Base-by-base conservation (phyloP, 352 stramenopile genomes). In the Peronosclerospora sorghi region DNA sequence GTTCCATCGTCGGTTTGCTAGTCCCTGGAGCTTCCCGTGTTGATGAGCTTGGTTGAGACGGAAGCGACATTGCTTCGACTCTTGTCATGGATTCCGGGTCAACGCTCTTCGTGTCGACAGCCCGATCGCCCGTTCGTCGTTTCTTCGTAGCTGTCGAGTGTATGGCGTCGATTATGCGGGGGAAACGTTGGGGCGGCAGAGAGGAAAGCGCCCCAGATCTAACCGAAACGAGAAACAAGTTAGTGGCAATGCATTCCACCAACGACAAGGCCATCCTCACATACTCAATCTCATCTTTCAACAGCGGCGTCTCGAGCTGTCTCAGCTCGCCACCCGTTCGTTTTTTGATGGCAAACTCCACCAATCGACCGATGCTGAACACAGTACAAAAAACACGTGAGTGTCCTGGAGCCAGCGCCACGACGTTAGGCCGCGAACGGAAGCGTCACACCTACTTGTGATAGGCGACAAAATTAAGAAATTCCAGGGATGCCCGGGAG, bases 401-500 rank as follows among this genome's bases (percentile, higher is more conserved):
- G 26, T 30, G 6, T n/a, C n/a, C n/a, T n/a, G n/a, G n/a, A n/a
- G n/a, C n/a, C n/a, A n/a, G n/a, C n/a, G n/a, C n/a, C n/a, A n/a
- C n/a, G n/a, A n/a, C n/a, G n/a, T n/a, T n/a, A n/a, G 26, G 15
- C 21, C 7, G 26, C 12, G 26, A 30, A 44, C 8, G 17, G 15
- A 2, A 46, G 13, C 19, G 20, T 13, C n/a, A 21, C n/a, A 56
- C 70, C 44, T 54, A 86, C 79, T 86, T 86, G 61, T 91, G 75
- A 44, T 91, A 91, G 27, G 75, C 55, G 10, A 91, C 73, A 41
- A 91, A 91, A 47, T 91, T 91, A 32, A 91, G 62, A 21, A 91
- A 91, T 56, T 91, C 79, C 17, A 87, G 63, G 19, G 76, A 83
- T 23, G 79, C 79, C 10, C 70, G 68, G 3, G 76, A 89, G 23